These are phyloP conservation scores for Coniochaeta sp. DNA, from an alignment of 2,329 filamentous ascomycete genomes.

Conservation along the genomic window DNA sequence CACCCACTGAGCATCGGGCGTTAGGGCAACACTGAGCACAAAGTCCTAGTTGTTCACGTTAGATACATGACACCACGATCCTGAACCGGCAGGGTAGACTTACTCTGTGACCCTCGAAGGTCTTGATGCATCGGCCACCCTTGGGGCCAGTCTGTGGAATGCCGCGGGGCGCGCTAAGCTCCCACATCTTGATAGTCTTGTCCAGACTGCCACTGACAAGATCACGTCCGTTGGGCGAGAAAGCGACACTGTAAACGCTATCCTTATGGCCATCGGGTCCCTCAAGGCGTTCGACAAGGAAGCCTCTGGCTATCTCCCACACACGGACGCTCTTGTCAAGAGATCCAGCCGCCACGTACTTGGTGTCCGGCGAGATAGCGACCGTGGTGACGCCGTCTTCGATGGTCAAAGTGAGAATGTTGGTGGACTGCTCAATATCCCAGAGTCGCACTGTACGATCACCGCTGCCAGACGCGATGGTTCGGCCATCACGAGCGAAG, in stretches of 20 bases:
- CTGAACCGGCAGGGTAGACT: constrained; percentile 17
- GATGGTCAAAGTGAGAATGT: constrained; percentile 79
- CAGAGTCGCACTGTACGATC: constrained; percentile 92
- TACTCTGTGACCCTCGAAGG: constrained; percentile 93
- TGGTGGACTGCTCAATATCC: constrained; percentile 82
- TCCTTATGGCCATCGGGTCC: constrained; percentile 94
- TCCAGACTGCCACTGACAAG: constrained; percentile 92
- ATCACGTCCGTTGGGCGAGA: constrained; percentile 86
- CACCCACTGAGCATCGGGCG: constrained; percentile 91
- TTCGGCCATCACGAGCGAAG: constrained; percentile 86
- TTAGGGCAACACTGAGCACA: constrained; percentile 89
- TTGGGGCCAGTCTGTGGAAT: constrained; percentile 62
- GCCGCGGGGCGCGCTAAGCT: constrained; percentile 67
- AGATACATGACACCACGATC: constrained; percentile 12
- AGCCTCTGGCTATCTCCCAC: constrained; percentile 85
- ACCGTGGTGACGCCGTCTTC: constrained; percentile 97
- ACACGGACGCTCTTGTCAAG: constrained; percentile 97
- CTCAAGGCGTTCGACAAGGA: constrained; percentile 84
- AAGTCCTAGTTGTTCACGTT: constrained; percentile 62
- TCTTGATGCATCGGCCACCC: constrained; percentile 89
- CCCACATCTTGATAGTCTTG: constrained; percentile 99
- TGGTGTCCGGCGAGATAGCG: constrained; percentile 91
- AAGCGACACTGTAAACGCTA: constrained; percentile 92
- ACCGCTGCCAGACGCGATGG: constrained; percentile 91
- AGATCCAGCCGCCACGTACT: constrained; percentile 88